These are phyloP conservation scores for Phyllosticta citriasiana DNA, from an alignment of 2,329 filamentous ascomycete species.

Conservation along the genomic window DNA sequence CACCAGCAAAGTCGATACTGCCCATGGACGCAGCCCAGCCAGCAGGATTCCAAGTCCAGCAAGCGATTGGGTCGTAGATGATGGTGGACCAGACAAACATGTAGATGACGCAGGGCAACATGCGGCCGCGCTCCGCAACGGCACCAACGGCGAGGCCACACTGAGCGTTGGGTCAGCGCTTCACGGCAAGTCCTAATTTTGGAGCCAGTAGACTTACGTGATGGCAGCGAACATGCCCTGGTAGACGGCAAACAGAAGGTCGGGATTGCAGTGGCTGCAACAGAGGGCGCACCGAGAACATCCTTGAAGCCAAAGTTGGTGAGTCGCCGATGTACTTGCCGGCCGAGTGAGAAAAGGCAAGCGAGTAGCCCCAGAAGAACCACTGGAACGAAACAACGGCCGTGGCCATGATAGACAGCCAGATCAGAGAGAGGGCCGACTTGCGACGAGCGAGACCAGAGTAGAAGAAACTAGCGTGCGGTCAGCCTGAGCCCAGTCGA, in stretches of 20 bases:
- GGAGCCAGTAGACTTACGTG: constrained; percentile 51
- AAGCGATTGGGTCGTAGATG: constrained; percentile 86
- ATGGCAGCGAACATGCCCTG: constrained; percentile 84
- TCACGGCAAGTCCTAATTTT: neutral
- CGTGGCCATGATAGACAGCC: constrained; percentile 72
- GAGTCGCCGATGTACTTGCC: constrained; percentile 68
- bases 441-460: constrained; percentile 81
- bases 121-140: constrained; percentile 75
- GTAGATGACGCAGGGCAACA: constrained; percentile 81
- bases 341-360: constrained; percentile 70
- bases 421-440: constrained; percentile 77
- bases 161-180: constrained; percentile 29
- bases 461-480: constrained; percentile 68
- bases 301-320: constrained; percentile 69
- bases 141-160: constrained; percentile 78
- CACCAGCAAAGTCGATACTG: constrained; percentile 79
- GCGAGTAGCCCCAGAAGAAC: constrained; percentile 91
- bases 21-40: constrained; percentile 76
- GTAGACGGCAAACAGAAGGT: constrained; percentile 76
- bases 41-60: constrained; percentile 83
- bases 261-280: constrained; percentile 63
- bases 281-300: constrained; percentile 65
- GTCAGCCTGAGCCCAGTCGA: neutral
- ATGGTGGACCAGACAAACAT: constrained; percentile 89
- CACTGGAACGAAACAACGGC: constrained; percentile 79